These are phyloP conservation scores for Juglanconis juglandina DNA, from an alignment of 2,329 filamentous ascomycete species.

Conservation along the genomic window DNA sequence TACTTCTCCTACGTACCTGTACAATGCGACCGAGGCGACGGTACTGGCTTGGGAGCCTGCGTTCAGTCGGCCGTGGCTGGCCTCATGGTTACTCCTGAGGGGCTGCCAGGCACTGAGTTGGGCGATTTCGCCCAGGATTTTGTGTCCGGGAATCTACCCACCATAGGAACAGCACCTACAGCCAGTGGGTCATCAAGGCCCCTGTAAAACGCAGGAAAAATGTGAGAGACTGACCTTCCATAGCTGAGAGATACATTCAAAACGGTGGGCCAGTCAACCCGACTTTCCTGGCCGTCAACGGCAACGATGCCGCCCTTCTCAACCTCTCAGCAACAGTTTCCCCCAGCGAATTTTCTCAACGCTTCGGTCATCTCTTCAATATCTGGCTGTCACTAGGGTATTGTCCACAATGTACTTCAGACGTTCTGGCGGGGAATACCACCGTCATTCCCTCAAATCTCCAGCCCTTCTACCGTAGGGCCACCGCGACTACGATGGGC, in stretches of 20 bases:
- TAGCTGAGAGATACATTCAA: conserved; percentile 8
- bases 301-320: neutral
- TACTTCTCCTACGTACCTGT: conserved; percentile 11
- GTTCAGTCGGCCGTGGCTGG: neutral
- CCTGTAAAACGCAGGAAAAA: neutral
- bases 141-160: conserved; percentile 4
- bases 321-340: conserved; percentile 7
- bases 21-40: conserved; percentile 2
- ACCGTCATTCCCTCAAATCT: conserved; percentile 1
- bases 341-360: conserved; percentile 1
- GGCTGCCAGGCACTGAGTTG: neutral
- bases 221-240: neutral
- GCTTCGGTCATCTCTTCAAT: conserved; percentile 19
- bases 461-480: neutral
- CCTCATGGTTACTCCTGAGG: neutral
- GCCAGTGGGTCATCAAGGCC: neutral
- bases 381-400: conserved; percentile 17
- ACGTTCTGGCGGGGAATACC: neutral
- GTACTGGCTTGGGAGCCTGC: neutral
- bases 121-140: conserved; percentile 8
- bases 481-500: neutral
- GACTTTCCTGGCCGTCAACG: neutral
- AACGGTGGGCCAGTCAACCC: neutral
- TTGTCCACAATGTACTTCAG: conserved; percentile 15
- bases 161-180: neutral